phyloP scores from a whole-genome alignment of 805 yeast genomes.

The Nakazawaea ishiwadae region DNA sequence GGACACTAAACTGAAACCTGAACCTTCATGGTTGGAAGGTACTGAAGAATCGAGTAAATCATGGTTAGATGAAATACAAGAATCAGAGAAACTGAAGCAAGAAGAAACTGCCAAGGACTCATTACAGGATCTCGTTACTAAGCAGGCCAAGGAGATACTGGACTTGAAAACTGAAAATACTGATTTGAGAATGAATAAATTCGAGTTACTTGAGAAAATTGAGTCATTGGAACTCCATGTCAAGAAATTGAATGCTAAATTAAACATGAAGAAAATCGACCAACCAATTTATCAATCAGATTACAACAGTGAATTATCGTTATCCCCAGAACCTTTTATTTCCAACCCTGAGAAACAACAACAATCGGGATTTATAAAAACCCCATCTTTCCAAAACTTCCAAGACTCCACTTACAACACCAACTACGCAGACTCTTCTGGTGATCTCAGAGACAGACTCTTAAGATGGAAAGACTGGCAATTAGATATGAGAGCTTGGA shows the following conservation, averaged over 20 bases:
- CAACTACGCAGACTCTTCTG: conserved; percentile 31
- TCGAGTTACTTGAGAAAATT: conserved; percentile 10
- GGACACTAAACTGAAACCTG: background rate
- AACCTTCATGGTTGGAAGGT: background rate
- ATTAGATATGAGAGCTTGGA: conserved; percentile 83
- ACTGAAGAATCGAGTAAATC: background rate
- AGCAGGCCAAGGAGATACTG: conserved; percentile 1
- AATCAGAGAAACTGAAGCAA: background rate
- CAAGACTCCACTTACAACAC: background rate
- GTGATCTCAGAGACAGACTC: conserved; percentile 53
- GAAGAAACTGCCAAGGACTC: background rate
- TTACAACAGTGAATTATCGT: conserved; percentile 11
- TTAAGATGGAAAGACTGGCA: conserved; percentile 81
- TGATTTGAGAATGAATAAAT: conserved; percentile 8
- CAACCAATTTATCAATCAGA: conserved; percentile 12
- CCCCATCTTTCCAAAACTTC: conserved; percentile 12
- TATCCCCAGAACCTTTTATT: conserved; percentile 9
- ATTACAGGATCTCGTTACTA: background rate
- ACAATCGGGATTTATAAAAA: conserved; percentile 5
- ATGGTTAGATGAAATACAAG: conserved; percentile 12
- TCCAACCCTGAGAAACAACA: background rate
- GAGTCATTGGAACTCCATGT: conserved; percentile 7
- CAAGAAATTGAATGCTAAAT: conserved; percentile 3
- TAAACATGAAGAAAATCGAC: conserved; percentile 7
- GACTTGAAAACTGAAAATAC: conserved; percentile 8